Percentiles rank a stretch among this genome's conserved stretches.
phyloP scores from a whole-genome alignment of 768 basidiomycete species.

The Postia placenta region DNA sequence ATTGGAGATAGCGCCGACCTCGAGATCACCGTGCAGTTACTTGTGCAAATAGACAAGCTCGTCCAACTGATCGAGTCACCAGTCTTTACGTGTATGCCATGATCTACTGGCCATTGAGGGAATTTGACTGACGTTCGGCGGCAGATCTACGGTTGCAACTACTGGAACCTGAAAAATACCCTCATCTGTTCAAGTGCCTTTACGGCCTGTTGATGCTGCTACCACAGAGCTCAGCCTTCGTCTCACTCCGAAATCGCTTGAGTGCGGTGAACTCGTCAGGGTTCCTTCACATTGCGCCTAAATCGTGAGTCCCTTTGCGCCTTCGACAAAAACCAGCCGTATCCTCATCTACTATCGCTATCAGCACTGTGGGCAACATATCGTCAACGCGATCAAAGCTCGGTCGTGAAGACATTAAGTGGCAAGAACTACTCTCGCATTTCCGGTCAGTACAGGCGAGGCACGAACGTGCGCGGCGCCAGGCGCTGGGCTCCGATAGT shows the following conservation, averaged over 20 bases:
- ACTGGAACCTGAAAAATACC: constrained; percentile 94
- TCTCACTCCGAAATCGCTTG: constrained; percentile 88
- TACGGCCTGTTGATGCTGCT: constrained; percentile 96
- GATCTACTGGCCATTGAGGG: neutral
- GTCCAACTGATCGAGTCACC: constrained; percentile 98
- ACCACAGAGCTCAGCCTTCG: constrained; percentile 95
- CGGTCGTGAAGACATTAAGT: constrained; percentile 88
- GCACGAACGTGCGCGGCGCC: constrained; percentile 88
- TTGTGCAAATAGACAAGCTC: constrained; percentile 96
- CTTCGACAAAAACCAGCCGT: neutral
- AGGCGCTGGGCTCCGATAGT: constrained; percentile 61
- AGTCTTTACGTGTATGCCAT: constrained; percentile 84
- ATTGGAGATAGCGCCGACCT: constrained; percentile 70
- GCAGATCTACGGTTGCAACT: constrained; percentile 86
- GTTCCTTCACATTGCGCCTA: constrained; percentile 85
- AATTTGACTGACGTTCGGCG: constrained; percentile 1
- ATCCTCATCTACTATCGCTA: neutral
- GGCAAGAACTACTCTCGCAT: constrained; percentile 90
- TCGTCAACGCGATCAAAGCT: constrained; percentile 69
- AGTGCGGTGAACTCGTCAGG: constrained; percentile 95
- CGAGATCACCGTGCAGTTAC: constrained; percentile 90
- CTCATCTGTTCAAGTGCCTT: constrained; percentile 93
- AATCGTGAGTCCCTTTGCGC: constrained; percentile 77
- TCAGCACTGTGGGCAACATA: constrained; percentile 22
- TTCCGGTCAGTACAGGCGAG: constrained; percentile 86